Evolutionary conservation across 129 eudicot genomes (phyloP).

Genomic region (Artemisia annua): DNA sequence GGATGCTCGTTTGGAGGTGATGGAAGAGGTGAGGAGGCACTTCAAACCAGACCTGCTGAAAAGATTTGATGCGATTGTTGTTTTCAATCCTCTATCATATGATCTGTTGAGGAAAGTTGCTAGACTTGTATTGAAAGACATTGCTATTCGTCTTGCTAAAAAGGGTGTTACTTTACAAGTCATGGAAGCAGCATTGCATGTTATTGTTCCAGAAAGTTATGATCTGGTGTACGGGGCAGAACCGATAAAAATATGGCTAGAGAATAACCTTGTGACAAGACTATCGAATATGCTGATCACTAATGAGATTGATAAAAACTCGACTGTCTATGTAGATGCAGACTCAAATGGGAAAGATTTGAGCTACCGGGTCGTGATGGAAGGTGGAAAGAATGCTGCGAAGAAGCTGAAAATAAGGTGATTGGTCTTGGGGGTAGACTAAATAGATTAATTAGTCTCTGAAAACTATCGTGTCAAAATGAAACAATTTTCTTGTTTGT

Average conservation of each 20-base stretch:
- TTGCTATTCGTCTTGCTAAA: slow-evolving; percentile 80
- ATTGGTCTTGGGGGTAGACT: too few species aligned
- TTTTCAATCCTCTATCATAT: slow-evolving; percentile 90
- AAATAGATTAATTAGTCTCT: too few species aligned
- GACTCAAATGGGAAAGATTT: slow-evolving; percentile 40
- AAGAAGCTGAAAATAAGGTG: too few species aligned
- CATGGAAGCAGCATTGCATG: slow-evolving; percentile 79
- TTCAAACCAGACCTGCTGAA: slow-evolving; percentile 86
- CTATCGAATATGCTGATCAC: slow-evolving; percentile 72
- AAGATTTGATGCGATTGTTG: slow-evolving; percentile 84
- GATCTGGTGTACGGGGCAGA: slow-evolving; percentile 97
- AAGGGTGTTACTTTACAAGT: slow-evolving; percentile 85
- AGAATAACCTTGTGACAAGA: slow-evolving; percentile 77
- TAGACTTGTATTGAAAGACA: slow-evolving; percentile 77
- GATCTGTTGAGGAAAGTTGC: slow-evolving; percentile 80
- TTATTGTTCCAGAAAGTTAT: slow-evolving; percentile 73
- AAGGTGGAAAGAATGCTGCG: slow-evolving; percentile 50
- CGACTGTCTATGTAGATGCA: slow-evolving; percentile 85
- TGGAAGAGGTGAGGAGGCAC: slow-evolving; percentile 88
- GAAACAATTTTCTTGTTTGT: too few species aligned
- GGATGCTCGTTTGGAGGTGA: slow-evolving; percentile 68
- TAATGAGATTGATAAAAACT: slow-evolving; percentile 82
- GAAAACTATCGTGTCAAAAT: too few species aligned
- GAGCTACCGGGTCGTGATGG: slow-evolving; percentile 70
- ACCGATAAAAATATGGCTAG: slow-evolving; percentile 93